phyloP scores from a whole-genome alignment of 495 filamentous ascomycete genomes.

The Cercophora scortea region DNA sequence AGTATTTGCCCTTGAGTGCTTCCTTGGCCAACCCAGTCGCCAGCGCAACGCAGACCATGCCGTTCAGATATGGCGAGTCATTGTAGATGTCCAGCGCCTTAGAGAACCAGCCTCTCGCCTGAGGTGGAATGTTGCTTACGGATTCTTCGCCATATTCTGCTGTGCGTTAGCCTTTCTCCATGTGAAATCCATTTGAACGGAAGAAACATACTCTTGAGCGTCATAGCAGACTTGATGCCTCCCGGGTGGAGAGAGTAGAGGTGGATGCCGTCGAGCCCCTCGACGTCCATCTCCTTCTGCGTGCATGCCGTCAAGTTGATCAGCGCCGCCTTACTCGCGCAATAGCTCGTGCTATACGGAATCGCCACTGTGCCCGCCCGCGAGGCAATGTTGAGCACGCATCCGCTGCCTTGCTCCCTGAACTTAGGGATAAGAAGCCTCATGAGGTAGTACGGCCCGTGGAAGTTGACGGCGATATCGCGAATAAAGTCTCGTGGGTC shows the following conservation, averaged over 20 bases:
- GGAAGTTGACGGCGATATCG: constrained; percentile 51
- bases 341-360: constrained; percentile 25
- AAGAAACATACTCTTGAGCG: constrained; percentile 16
- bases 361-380: constrained; percentile 23
- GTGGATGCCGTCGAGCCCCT: constrained; percentile 19
- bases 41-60: constrained; percentile 26
- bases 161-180: not conserved
- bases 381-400: constrained; percentile 26
- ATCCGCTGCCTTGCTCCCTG: constrained; percentile 14
- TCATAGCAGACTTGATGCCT: constrained; percentile 26
- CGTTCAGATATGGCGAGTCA: constrained; percentile 28
- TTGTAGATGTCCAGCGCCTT: constrained; percentile 21
- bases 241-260: constrained; percentile 27
- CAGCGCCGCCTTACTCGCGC: constrained; percentile 26
- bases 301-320: constrained; percentile 27
- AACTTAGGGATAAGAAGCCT: constrained; percentile 20
- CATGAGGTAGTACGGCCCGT: constrained; percentile 36
- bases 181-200: not conserved
- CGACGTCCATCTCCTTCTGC: constrained; percentile 24
- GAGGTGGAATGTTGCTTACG: constrained; percentile 11
- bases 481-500: constrained; percentile 40
- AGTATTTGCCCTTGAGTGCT: constrained; percentile 18
- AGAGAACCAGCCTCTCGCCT: constrained; percentile 10
- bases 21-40: constrained; percentile 21
- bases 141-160: constrained; percentile 19